Evolutionary conservation across 495 filamentous ascomycete species (phyloP).

Genomic region (Penicillium crystallinum): DNA sequence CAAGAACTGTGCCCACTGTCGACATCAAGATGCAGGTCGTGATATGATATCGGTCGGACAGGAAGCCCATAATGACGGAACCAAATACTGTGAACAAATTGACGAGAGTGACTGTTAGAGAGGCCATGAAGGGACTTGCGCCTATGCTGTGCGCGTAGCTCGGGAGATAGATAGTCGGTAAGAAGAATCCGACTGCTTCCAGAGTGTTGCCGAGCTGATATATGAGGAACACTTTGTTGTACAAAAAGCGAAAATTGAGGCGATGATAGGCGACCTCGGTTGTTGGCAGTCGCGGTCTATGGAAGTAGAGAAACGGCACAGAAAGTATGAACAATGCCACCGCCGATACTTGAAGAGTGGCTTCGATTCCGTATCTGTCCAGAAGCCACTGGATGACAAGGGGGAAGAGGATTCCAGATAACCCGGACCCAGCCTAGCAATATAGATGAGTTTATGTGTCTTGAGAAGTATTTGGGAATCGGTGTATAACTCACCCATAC

Average conservation of each 20-base stretch:
- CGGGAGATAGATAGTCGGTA: conserved; percentile 26
- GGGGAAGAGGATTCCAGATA: conserved; percentile 41
- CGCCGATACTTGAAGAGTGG: conserved; percentile 44
- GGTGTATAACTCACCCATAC: conserved; percentile 29
- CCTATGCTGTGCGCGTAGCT: conserved; percentile 39
- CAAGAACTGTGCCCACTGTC: conserved; percentile 47
- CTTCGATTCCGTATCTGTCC: conserved; percentile 43
- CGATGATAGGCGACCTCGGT: conserved; percentile 10
- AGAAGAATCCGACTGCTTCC: conserved; percentile 48
- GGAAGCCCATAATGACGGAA: conserved; percentile 48
- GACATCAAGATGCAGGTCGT: conserved; percentile 51
- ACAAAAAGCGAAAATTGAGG: conserved; percentile 39
- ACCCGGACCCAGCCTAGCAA: conserved; percentile 32
- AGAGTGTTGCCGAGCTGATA: conserved; percentile 49
- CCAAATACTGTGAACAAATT: conserved; percentile 50
- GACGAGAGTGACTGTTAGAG: conserved; percentile 44
- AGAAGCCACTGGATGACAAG: conserved; percentile 46
- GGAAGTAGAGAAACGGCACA: conserved; percentile 49
- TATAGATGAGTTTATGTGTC: neutral
- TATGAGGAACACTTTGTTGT: conserved; percentile 40
- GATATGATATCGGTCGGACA: conserved; percentile 52
- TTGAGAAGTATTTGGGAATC: neutral
- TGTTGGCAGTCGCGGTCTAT: conserved; percentile 46
- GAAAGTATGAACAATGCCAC: conserved; percentile 40
- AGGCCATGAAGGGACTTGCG: conserved; percentile 27